phyloP scores from a whole-genome alignment of 1,284 basidiomycete species.

The Ustilago curta region DNA sequence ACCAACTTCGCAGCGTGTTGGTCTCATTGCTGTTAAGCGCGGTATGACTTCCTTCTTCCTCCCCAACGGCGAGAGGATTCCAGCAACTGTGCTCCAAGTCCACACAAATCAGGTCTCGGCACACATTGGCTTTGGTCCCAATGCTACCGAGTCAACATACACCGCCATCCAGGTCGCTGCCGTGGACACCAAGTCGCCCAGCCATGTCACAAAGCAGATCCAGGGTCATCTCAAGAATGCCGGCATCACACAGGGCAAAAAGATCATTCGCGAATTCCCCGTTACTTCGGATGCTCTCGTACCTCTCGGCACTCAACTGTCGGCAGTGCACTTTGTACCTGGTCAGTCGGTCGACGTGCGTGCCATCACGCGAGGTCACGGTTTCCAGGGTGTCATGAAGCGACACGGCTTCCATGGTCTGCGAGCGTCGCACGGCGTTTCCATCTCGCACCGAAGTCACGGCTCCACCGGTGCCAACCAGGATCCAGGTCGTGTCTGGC shows the following conservation, averaged over 20 bases:
- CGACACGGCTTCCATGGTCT: constrained; percentile 92
- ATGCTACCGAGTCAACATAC: constrained; percentile 40
- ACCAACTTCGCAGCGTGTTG: constrained; percentile 83
- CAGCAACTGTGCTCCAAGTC: constrained; percentile 95
- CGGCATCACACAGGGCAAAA: constrained; percentile 81
- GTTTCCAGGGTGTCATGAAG: constrained; percentile 98
- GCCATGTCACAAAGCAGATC: constrained; percentile 81
- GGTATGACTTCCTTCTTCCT: constrained; percentile 97
- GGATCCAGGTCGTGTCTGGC: constrained; percentile 92
- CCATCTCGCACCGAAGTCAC: constrained; percentile 89
- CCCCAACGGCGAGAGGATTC: constrained; percentile 84
- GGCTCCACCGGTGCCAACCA: constrained; percentile 92
- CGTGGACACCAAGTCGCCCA: constrained; percentile 72
- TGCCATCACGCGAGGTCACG: constrained; percentile 94
- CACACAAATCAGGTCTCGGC: constrained; percentile 67
- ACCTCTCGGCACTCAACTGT: constrained; percentile 87
- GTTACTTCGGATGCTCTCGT: constrained; percentile 89
- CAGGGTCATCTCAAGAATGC: constrained; percentile 90
- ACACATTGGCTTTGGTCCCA: constrained; percentile 43
- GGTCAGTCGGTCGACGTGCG: constrained; percentile 96
- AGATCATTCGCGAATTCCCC: constrained; percentile 87
- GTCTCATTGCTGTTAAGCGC: constrained; percentile 91
- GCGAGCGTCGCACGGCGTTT: constrained; percentile 94
- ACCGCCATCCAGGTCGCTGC: constrained; percentile 71
- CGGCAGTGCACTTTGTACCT: constrained; percentile 94